phyloP scores from a whole-genome alignment of 306 rosid genomes.

The Vigna mungo region DNA sequence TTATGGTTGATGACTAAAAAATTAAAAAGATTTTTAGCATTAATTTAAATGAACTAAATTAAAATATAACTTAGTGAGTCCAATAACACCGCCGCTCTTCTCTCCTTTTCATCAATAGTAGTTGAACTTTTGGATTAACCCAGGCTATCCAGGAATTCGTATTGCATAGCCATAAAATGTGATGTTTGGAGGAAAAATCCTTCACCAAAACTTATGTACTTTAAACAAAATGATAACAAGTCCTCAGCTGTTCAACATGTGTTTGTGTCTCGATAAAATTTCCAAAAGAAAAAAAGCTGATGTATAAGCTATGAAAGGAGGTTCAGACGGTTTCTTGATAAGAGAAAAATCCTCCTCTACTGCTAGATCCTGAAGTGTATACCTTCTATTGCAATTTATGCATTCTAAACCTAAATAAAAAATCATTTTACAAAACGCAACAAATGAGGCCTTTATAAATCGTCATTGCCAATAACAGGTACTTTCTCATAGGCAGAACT shows the following conservation, averaged over 20 bases:
- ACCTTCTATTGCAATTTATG: conserved; percentile 34
- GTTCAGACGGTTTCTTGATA: background rate
- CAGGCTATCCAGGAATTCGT: background rate
- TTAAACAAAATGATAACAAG: background rate
- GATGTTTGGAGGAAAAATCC: background rate
- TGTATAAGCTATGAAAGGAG: conserved; percentile 5
- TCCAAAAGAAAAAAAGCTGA: background rate
- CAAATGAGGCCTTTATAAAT: conserved; percentile 53
- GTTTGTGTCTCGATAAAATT: background rate
- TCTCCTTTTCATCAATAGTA: background rate
- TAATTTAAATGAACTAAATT: background rate
- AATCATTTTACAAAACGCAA: conserved; percentile 33
- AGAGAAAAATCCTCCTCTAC: conserved; percentile 27
- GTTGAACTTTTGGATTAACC: background rate
- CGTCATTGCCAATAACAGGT: conserved; percentile 74
- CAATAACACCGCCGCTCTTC: background rate
- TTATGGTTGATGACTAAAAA: background rate
- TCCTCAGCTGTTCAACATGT: conserved; percentile 3
- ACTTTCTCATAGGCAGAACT: conserved; percentile 72
- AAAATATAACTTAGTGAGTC: background rate
- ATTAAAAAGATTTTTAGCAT: too few relatives aligned
- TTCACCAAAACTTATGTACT: background rate
- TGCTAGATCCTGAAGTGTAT: conserved; percentile 14
- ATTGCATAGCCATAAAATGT: background rate
- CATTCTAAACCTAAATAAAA: conserved; percentile 30